phyloP scores from a whole-genome alignment of 108 stramenopile genomes.

The Cyclotella cryptica region DNA sequence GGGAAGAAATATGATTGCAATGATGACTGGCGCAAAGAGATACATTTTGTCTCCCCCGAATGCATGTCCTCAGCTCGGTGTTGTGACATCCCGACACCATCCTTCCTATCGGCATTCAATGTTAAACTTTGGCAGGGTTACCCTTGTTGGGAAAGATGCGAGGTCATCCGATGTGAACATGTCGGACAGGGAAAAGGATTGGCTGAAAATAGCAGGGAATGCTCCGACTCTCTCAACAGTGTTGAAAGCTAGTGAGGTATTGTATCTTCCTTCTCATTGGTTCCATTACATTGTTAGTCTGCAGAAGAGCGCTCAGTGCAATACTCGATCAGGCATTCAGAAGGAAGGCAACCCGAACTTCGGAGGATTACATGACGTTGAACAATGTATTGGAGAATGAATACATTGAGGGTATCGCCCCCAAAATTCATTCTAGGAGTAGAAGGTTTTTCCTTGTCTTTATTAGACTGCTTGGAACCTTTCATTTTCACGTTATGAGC shows the following conservation, averaged over 20 bases:
- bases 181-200: constrained; percentile 67
- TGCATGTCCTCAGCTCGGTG: constrained; percentile 81
- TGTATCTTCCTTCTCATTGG: constrained; percentile 93
- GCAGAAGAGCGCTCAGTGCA: constrained; percentile 93
- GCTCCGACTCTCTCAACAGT: constrained; percentile 83
- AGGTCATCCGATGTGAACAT: constrained; percentile 40
- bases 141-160: constrained; percentile 51
- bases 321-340: constrained; percentile 81
- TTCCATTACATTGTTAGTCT: constrained; percentile 92
- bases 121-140: constrained; percentile 83
- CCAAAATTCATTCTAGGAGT: background rate
- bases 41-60: constrained; percentile 91
- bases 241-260: constrained; percentile 88
- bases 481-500: too few species aligned
- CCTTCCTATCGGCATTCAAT: constrained; percentile 87
- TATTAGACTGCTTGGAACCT: too few species aligned
- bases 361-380: constrained; percentile 49
- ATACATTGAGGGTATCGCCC: background rate
- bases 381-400: constrained; percentile 1
- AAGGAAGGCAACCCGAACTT: constrained; percentile 63
- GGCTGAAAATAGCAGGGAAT: constrained; percentile 60
- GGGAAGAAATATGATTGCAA: constrained; percentile 93
- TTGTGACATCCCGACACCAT: constrained; percentile 66
- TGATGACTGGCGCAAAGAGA: constrained; percentile 94
- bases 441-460: too few species aligned